Evolutionary conservation across 768 basidiomycete genomes (phyloP), one percentile per base, ranked within the genome.

Genomic region (Leccinellum albellum): DNA sequence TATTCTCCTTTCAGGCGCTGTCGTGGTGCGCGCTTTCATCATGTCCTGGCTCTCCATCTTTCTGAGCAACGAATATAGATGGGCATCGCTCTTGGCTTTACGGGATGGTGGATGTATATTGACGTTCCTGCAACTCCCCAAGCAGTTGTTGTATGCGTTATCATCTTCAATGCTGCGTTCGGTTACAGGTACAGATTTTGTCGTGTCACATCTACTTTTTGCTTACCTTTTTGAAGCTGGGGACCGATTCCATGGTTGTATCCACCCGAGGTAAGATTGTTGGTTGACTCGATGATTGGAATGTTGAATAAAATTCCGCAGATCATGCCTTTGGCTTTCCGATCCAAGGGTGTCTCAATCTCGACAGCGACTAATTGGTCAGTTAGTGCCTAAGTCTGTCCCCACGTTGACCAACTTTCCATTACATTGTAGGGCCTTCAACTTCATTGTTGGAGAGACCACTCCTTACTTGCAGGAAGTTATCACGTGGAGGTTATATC

Each of bases 281-380:
- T 1, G 21, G 3, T 23, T 51, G 13, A 29, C 21, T 6, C 4
- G 7, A 15, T n/a, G 10, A 20, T 35, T 48, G 24, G 49, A 50
- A 29, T 33, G 14, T 45, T 58, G 17, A 56, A 57, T 50, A 5
- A 47, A 51, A 60, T 46, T n/a, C 32, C 26, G 23, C 60, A 89
- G 87, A 96, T 98, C 69, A 88, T 98, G 83, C 94, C 94, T 12
- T 78, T 94, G 44, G 79, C 86, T 17, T 83, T 95, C 65, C 84
- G 96, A 37, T 94, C 93, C 12, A 97, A 97, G 75, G 95, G 94
- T n/a, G 94, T 97, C 23, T 95, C 92, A 7, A 66, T 97, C 32
- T 96, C 93, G 0, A 97, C 95, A 5, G 93, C 93, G 14, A 95
- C 91, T 8, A 90, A 89, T 64, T 88, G 80, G 76, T 76, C 60